Base-by-base conservation (phyloP, 208 protist species). In the Leishmania turanica region DNA sequence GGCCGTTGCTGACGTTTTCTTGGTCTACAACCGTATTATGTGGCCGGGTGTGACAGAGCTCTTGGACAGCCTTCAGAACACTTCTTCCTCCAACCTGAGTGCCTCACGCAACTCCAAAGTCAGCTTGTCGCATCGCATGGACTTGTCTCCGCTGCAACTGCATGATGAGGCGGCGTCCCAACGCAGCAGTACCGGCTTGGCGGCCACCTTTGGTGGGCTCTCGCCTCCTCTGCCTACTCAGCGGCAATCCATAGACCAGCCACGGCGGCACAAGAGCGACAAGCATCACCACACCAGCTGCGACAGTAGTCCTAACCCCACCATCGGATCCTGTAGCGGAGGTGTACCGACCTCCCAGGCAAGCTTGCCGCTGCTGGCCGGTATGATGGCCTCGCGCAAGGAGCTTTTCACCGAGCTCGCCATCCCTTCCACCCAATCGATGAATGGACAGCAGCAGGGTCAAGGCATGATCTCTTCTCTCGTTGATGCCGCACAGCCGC, bases 101-200 rank as follows among this genome's bases (percentile, higher is more conserved):
- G 65, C 47, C 60, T 45, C 76, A n/a, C 69, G 49, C 31, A 80
- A 13, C 53, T 58, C 75, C 66, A 37, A 68, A 5, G 37, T 19
- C 17, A 65, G 53, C 68, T 53, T 75, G 31, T 53, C 13, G 0
- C 74, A 47, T 69, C 53, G 82, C 49, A 79, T 78, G 79, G 62
- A 51, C 42, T 82, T 72, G 45, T 76, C 86, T 7, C 58, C 78
- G n/a, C 70, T 60, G 53, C 68, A 53, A 21, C 75, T 83, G 31
- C 75, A 64, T 34, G 74, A 85, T 65, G 82, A 82, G 68, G 47
- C n/a, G 70, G 47, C n/a, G 80, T 47, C 31, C 81, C 78, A n/a
- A 34, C 70, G n/a, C 45, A 82, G 73, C 68, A 73, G 42, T 66
- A 78, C 40, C 77, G 77, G 24, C 64, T 77, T 58, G 78, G n/a